Evolutionary conservation across 139 green algal genomes (phyloP), one percentile per base, ranked within the genome.

Genomic region (Deuterostichococcus epilithicus): DNA sequence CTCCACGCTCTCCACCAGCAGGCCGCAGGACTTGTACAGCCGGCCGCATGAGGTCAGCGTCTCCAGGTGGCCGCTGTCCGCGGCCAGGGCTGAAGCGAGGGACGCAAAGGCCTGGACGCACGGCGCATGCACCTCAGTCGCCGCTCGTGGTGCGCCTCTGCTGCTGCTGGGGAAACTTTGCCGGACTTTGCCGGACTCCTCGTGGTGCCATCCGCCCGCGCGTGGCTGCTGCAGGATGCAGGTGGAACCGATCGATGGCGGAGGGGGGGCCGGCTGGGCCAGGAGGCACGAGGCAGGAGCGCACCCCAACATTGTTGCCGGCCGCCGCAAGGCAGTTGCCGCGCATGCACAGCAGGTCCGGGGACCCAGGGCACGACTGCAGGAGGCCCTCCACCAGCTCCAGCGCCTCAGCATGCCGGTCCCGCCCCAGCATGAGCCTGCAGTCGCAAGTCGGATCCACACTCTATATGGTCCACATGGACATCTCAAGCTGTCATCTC

Each of bases 21-120:
- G 82, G 0, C 81, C 88, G 44, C 77, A 85, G 0, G 74, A 65
- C 59, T 91, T 93, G 77, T 94, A 91, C n/a, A 96, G 72, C 6
- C 70, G 39, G 1, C 81, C 91, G 42, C 88, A 85, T 0, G 80
- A 82, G 47, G 89, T 65, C 10, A 96, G 80, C 13, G 83, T 78
- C 0, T 82, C 76, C 36, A 84, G 23, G 45, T 92, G 85, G 3
- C 38, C 32, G 5, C 83, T 78, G 22, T 89, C 68, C 1, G 76
- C 26, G 0, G 78, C 65, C 5, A 96, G 76, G 0, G 79, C 86
- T 6, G 83, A 88, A 58, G 87, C 85, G 86, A 88, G 92, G 28
- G 77, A 84, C 1, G 88, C 86, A 60, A 93, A 89, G 0, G 92
- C 92, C 88, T 94, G 85, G 68, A 83, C 26, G 23, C 25, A 2